Conservation (phyloP, 2,329 filamentous ascomycete species). For the Calonectria leucothoes region DNA sequence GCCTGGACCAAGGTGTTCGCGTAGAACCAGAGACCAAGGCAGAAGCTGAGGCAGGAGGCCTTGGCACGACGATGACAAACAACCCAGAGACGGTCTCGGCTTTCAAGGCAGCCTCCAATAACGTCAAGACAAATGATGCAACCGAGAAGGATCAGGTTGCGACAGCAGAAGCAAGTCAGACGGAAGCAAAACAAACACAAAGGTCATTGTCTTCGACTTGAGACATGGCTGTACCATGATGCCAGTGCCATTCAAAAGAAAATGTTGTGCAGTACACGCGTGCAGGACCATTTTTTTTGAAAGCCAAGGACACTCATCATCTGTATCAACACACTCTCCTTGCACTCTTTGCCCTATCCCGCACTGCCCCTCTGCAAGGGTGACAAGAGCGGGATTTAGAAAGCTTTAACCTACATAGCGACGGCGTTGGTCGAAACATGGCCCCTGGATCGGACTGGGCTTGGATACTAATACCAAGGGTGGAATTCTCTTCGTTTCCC, state of each 20-base stretch:
- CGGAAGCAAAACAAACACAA: neutral
- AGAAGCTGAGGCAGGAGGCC: slow-evolving; percentile 27
- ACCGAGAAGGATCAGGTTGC: neutral
- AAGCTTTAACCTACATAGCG: slow-evolving; percentile 35
- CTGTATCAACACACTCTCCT: neutral
- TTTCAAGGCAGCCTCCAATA: neutral
- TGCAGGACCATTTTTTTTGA: neutral
- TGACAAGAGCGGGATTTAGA: neutral
- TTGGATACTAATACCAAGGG: slow-evolving; percentile 4
- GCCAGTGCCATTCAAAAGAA: neutral
- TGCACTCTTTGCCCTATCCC: neutral
- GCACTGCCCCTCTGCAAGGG: neutral
- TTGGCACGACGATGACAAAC: neutral
- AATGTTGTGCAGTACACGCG: neutral
- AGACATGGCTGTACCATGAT: neutral
- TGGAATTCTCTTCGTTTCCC: neutral
- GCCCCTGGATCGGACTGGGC: neutral
- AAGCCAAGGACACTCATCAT: neutral
- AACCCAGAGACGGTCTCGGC: slow-evolving; percentile 11
- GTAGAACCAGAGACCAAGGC: slow-evolving; percentile 20
- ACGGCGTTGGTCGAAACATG: slow-evolving; percentile 32
- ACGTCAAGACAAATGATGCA: neutral
- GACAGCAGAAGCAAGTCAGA: neutral
- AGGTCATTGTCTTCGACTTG: neutral
- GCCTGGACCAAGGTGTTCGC: neutral